Evolutionary conservation across 23 red algal species (phyloP).

Genomic region (Gracilaria domingensis): DNA sequence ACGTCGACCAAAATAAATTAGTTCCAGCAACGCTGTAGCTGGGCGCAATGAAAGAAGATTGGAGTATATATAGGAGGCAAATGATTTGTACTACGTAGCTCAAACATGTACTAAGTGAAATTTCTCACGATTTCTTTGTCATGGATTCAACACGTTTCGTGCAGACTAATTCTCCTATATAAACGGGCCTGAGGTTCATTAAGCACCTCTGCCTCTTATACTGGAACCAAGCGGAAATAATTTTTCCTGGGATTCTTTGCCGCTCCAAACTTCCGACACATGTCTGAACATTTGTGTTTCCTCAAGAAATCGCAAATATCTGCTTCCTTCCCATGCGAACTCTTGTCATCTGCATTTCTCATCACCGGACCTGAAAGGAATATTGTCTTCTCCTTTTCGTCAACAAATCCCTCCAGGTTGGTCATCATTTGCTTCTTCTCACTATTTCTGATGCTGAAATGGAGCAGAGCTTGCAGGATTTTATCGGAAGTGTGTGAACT

Average conservation of each 20-base stretch:
- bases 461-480: conserved; percentile 1
- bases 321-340: neutral
- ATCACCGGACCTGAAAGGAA: conserved; percentile 18
- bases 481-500: neutral
- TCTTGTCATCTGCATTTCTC: neutral
- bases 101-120: no score
- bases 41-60: no score
- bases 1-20: no score
- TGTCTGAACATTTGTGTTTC: neutral
- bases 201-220: neutral
- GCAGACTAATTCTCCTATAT: no score
- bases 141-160: no score
- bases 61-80: no score
- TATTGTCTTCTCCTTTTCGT: neutral
- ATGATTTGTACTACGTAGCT: no score
- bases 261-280: neutral
- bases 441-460: conserved; percentile 16
- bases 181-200: no score
- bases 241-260: neutral
- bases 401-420: conserved; percentile 13
- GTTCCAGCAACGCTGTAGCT: no score
- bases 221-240: neutral
- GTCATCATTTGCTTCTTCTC: neutral
- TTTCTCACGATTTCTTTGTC: no score
- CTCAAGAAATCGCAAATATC: neutral